Evolutionary conservation across 1,139 yeast genomes (phyloP).

Genomic region (Geotrichum histeridarum): DNA sequence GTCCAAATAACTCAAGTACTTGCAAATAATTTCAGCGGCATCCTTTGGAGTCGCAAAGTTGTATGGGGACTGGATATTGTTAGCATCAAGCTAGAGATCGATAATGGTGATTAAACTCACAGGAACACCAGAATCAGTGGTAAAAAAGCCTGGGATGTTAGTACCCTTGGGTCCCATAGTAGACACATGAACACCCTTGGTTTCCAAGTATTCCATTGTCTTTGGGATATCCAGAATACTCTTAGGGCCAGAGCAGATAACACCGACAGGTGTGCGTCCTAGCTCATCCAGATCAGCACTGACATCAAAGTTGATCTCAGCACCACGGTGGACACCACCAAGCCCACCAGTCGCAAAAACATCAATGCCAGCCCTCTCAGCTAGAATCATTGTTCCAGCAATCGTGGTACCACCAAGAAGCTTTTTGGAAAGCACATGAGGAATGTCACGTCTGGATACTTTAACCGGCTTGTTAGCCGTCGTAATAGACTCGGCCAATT

Average conservation of each 20-base stretch:
- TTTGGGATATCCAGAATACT: slow-evolving; percentile 73
- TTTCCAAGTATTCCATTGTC: slow-evolving; percentile 82
- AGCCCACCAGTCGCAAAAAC: slow-evolving; percentile 93
- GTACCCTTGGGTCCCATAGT: slow-evolving; percentile 45
- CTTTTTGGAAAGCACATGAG: slow-evolving; percentile 59
- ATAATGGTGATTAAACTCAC: neutral
- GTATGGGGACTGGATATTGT: slow-evolving; percentile 50
- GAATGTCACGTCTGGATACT: slow-evolving; percentile 77
- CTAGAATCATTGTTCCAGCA: slow-evolving; percentile 81
- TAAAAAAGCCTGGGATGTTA: slow-evolving; percentile 81
- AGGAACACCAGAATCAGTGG: slow-evolving; percentile 65
- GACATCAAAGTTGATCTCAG: slow-evolving; percentile 68
- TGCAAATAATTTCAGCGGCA: slow-evolving; percentile 59
- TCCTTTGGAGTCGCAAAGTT: slow-evolving; percentile 48
- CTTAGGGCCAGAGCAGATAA: slow-evolving; percentile 89
- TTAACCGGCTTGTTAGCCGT: slow-evolving; percentile 42
- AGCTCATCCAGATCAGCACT: slow-evolving; percentile 86
- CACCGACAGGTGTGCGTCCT: slow-evolving; percentile 77
- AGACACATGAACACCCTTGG: slow-evolving; percentile 66
- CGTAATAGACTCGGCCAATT: slow-evolving; percentile 43
- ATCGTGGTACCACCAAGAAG: slow-evolving; percentile 84
- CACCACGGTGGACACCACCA: slow-evolving; percentile 88
- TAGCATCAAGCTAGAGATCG: neutral
- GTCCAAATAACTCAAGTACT: slow-evolving; percentile 22
- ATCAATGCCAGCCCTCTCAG: slow-evolving; percentile 67